Evolutionary conservation across 2,329 filamentous ascomycete species (phyloP), one percentile per base, ranked within the genome.

Genomic region (Dactylella cylindrospora): DNA sequence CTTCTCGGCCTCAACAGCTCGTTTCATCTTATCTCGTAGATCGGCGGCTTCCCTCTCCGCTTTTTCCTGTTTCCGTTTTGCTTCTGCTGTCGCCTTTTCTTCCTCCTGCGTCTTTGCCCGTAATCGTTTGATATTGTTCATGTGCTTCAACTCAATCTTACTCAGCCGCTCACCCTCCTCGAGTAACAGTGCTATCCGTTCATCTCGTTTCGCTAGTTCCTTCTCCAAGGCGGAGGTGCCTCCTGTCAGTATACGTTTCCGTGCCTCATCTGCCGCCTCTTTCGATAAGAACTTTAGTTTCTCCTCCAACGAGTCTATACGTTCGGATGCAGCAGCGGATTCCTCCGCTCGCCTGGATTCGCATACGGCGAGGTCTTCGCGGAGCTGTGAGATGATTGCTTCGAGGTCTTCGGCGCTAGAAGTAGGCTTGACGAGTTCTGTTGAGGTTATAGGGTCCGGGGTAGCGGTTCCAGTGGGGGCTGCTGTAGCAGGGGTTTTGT

Each of bases 161-260:
- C 89, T 90, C 6, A 97, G 78, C 67, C 86, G 90, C 68, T 93
- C 87, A 0, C 94, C 93, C 75, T 98, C 93, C 68, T 95, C 85
- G 78, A 98, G 86, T 9, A 98, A 76, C 39, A 90, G 76, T 2
- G 90, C 88, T 68, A 97, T 94, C 71, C 88, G 88, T 68, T 91
- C 84, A 68, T 97, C 90, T 70, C 90, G 95, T 69, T 95, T 90
- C 1, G 88, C 86, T 10, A 97, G 72, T 70, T 87, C 90, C 71
- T 85, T 88, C 66, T 95, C 87, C 1, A 78, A 54, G 52, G 84
- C 87, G 4, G 85, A 85, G 0, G 80, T 71, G 1, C 80, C 75
- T 0, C 85, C 82, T 19, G 78, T 75, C n/a, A 79, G 75, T 2
- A 82, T 83, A 5, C 83, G 79, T 66, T 83, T 81, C 69, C 84